Base-by-base conservation (phyloP, 176 grass and related monocot genomes). In the Metroxylon sagu region DNA sequence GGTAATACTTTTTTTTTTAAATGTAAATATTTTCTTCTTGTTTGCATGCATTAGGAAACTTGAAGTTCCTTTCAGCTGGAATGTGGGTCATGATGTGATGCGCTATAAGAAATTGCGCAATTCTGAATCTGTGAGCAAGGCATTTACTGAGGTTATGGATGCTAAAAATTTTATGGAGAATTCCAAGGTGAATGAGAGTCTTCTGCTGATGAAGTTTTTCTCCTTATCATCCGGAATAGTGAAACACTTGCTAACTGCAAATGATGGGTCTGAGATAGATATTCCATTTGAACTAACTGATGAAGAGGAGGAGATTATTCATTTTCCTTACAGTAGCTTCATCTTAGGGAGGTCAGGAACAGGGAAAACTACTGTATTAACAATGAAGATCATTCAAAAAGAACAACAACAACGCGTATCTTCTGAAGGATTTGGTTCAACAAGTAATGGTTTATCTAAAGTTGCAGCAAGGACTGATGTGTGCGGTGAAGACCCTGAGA, bases 311-410 rank as follows among this genome's bases (percentile, higher is more conserved):
- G 61, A 58, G 31, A 89, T 89, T 76, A 76, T 89, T 48, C 50
- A 49, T 39, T 95, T 84, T 74, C 90, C 79, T 6, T 29, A 59
- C 39, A 89, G 71, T 81, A 83, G 70, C 52, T 95, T 95, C 43
- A 89, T 95, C 76, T 75, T 95, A 66, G 90, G 83, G 39, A 75
- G 90, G 53, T 95, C 90, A n/a, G 90, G 90, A 39, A 95, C 90
- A 0, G 90, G 90, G 26, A 95, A 95, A 62, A 95, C 90, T 1
- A 95, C 90, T 66, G 59, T 95, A n/a, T 64, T 95, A 50, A 89
- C 85, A 17, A 89, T 80, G 50, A 95, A 90, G 75, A 19, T 90
- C 53, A 70, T 89, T 70, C 83, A 85, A 64, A 84, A 76, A 26
- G 80, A 84, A 71, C 90, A 89, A 50, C 77, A 71, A 5, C 84